These are phyloP conservation scores for Platanthera guangdongensis DNA, from an alignment of 106 monocot genomes.

Conservation along the genomic window DNA sequence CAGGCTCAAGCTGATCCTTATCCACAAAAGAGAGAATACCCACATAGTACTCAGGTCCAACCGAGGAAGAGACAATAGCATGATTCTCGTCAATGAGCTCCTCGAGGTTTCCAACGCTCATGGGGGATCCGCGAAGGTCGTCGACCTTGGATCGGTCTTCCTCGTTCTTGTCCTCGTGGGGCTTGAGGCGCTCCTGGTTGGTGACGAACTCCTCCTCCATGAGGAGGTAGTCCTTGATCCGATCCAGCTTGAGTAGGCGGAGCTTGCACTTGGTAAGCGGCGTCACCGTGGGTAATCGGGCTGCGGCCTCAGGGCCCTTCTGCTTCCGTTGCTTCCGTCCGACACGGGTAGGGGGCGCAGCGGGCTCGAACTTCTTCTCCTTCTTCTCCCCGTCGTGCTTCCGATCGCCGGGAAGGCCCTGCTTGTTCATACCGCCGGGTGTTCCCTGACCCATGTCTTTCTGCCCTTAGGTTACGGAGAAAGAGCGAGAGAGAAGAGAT, in stretches of 20 bases:
- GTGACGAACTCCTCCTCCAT: constrained; percentile 98
- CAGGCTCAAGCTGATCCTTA: constrained; percentile 97
- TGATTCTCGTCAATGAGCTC: constrained; percentile 99
- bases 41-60: constrained; percentile 96
- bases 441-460: constrained; percentile 51
- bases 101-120: constrained; percentile 96
- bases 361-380: constrained; percentile 87
- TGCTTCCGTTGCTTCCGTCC: constrained; percentile 92
- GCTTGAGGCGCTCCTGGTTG: constrained; percentile 82
- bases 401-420: constrained; percentile 47
- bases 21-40: constrained; percentile 93
- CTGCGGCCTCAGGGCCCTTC: constrained; percentile 88
- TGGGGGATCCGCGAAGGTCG: constrained; percentile 82
- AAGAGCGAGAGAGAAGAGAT: too few species aligned
- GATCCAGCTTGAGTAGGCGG: constrained; percentile 83
- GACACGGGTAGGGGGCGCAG: constrained; percentile 79
- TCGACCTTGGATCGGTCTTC: constrained; percentile 98
- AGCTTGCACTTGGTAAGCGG: constrained; percentile 90
- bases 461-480: too few species aligned
- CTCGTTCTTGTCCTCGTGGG: constrained; percentile 93
- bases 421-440: constrained; percentile 47
- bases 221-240: constrained; percentile 89
- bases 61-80: constrained; percentile 88
- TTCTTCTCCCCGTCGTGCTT: constrained; percentile 52
- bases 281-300: constrained; percentile 68